These are phyloP conservation scores for Salinomyces thailandicus DNA, from an alignment of 2,329 filamentous ascomycete species.

Conservation along the genomic window DNA sequence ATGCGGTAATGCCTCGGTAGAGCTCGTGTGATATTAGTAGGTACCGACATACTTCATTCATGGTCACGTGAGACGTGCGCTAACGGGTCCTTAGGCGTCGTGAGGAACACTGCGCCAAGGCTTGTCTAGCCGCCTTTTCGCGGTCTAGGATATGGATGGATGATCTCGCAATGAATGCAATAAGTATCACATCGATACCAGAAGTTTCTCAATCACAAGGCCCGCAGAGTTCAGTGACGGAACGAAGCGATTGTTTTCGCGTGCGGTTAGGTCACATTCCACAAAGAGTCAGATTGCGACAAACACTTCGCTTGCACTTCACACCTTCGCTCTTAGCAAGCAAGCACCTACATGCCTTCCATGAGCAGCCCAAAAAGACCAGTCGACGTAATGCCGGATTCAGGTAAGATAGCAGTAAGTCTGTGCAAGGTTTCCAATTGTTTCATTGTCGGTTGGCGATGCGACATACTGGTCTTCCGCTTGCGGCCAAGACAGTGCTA, in stretches of 20 bases:
- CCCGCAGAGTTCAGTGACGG: too few species aligned
- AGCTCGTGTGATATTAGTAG: conserved; percentile 1
- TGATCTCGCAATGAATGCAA: too few species aligned
- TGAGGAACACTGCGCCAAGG: too few species aligned
- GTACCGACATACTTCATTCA: neutral
- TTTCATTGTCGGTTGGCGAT: conserved; percentile 16
- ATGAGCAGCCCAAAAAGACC: neutral
- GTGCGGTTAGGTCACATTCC: conserved; percentile 12
- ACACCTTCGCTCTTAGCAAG: conserved; percentile 3
- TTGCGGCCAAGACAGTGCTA: conserved; percentile 14
- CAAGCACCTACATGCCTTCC: neutral
- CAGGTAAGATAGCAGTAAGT: conserved; percentile 3
- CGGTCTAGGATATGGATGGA: too few species aligned
- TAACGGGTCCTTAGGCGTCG: too few species aligned
- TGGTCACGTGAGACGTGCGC: too few species aligned
- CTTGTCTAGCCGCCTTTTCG: too few species aligned
- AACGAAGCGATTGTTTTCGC: conserved; percentile 14
- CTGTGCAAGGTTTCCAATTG: conserved; percentile 2
- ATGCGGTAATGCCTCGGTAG: conserved; percentile 26
- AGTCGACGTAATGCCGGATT: neutral
- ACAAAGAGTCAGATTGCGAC: conserved; percentile 3
- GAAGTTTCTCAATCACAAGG: too few species aligned
- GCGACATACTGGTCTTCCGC: conserved; percentile 14
- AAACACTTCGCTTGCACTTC: conserved; percentile 1
- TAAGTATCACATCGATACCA: too few species aligned